These are phyloP conservation scores for Calocybe gambosa DNA, from an alignment of 1,284 basidiomycete species.

Conservation along the genomic window DNA sequence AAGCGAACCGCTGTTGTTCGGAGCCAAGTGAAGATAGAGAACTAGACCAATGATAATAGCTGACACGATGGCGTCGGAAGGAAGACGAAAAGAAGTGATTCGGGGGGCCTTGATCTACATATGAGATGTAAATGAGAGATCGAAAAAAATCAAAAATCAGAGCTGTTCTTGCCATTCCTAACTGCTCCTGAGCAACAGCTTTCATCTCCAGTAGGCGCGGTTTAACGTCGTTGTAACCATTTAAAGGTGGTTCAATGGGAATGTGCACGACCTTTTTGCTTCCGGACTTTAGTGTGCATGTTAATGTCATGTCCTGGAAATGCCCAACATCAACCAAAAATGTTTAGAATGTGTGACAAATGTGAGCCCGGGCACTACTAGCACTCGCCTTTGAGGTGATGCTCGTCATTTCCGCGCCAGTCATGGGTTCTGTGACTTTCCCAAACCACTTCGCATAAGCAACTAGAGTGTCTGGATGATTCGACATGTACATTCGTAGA, in stretches of 20 bases:
- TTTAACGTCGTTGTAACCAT: conserved; percentile 73
- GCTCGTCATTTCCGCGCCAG: conserved; percentile 56
- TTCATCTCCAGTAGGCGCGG: conserved; percentile 51
- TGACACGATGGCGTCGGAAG: conserved; percentile 20
- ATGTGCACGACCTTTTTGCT: conserved; percentile 46
- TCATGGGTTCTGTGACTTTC: conserved; percentile 48
- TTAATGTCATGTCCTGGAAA: conserved; percentile 60
- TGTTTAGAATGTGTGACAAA: not conserved
- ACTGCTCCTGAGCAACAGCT: conserved; percentile 20
- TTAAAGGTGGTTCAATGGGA: conserved; percentile 60
- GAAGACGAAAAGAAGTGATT: conserved; percentile 50
- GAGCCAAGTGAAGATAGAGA: conserved; percentile 38
- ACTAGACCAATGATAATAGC: conserved; percentile 21
- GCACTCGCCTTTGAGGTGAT: conserved; percentile 55
- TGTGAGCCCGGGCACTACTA: too few relatives aligned
- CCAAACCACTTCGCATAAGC: conserved; percentile 74
- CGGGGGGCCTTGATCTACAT: conserved; percentile 57
- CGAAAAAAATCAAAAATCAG: too few relatives aligned
- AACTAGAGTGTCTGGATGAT: conserved; percentile 73
- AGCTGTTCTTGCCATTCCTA: conserved; percentile 62
- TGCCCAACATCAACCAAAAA: not conserved
- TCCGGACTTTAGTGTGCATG: conserved; percentile 49
- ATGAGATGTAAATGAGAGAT: too few relatives aligned
- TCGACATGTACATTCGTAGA: conserved; percentile 78
- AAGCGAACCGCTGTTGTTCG: conserved; percentile 22